Evolutionary conservation across 129 eudicot species (phyloP).

Genomic region (Kitagawia praeruptora): DNA sequence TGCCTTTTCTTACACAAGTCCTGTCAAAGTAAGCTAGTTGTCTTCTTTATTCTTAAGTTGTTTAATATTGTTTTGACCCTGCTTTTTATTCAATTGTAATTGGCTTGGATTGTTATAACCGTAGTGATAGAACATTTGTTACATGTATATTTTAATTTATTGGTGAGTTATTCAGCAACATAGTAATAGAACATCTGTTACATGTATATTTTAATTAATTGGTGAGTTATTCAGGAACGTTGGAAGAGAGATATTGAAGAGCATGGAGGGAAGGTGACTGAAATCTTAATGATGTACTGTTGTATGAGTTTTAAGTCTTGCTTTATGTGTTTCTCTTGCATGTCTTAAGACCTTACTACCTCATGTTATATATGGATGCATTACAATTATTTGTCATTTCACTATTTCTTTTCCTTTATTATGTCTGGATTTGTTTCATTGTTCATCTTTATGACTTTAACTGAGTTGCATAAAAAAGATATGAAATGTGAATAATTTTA

Average conservation of each 20-base stretch:
- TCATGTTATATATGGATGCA: neutral
- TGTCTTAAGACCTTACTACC: neutral
- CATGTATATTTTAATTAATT: too few species aligned
- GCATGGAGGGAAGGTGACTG: constrained; percentile 57
- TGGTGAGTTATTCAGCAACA: constrained; percentile 38
- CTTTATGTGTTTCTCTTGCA: neutral
- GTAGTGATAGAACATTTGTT: neutral
- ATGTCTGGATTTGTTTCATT: neutral
- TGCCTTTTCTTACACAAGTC: too few species aligned
- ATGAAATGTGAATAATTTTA: neutral
- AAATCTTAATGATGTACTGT: neutral
- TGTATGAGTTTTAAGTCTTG: neutral
- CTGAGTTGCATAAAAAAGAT: neutral
- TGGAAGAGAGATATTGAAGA: constrained; percentile 73
- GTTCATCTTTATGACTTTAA: neutral
- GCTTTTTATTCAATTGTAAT: too few species aligned
- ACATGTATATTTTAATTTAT: neutral
- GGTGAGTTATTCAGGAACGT: neutral
- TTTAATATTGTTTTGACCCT: too few species aligned
- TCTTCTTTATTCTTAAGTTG: too few species aligned
- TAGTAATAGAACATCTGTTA: too few species aligned
- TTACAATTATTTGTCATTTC: neutral
- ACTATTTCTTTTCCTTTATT: neutral
- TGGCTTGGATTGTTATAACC: too few species aligned
- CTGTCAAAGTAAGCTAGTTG: too few species aligned